Percentiles rank a stretch among this genome's conserved stretches.
Conservation (phyloP, 805 yeast genomes). For the Metschnikowia vanudenii region DNA sequence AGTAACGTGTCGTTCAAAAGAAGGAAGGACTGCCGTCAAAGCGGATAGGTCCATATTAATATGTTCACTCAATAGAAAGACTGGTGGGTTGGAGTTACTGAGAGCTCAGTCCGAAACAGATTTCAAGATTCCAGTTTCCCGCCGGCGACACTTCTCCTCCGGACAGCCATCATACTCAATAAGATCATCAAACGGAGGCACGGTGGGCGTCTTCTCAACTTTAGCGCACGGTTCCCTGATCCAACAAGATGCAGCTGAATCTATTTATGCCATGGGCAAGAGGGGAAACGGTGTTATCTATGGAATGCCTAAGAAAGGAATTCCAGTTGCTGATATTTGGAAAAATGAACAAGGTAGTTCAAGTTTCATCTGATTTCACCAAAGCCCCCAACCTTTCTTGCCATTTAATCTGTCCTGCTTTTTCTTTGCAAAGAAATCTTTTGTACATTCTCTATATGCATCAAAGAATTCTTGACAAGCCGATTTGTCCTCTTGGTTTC, state of each 20-base stretch:
- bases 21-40: constrained; percentile 1
- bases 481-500: constrained; percentile 64
- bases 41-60: constrained; percentile 21
- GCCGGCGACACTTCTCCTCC: not conserved
- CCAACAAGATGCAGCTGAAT: not conserved
- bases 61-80: constrained; percentile 38
- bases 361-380: constrained; percentile 21
- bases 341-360: not conserved
- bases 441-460: constrained; percentile 82
- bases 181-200: not conserved
- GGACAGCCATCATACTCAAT: not conserved
- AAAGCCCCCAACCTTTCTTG: constrained; percentile 44
- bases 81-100: constrained; percentile 34
- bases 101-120: constrained; percentile 31
- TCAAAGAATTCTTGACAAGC: constrained; percentile 78
- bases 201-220: not conserved
- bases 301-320: constrained; percentile 1
- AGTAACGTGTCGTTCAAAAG: not conserved
- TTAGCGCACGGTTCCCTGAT: not conserved
- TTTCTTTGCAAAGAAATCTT: constrained; percentile 39
- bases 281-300: not conserved
- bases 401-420: constrained; percentile 38
- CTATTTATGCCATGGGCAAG: not conserved
- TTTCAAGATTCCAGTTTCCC: constrained; percentile 11
- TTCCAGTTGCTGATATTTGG: not conserved